These are phyloP conservation scores for Fusarium nodosum DNA, from an alignment of 2,329 filamentous ascomycete genomes.

Conservation along the genomic window DNA sequence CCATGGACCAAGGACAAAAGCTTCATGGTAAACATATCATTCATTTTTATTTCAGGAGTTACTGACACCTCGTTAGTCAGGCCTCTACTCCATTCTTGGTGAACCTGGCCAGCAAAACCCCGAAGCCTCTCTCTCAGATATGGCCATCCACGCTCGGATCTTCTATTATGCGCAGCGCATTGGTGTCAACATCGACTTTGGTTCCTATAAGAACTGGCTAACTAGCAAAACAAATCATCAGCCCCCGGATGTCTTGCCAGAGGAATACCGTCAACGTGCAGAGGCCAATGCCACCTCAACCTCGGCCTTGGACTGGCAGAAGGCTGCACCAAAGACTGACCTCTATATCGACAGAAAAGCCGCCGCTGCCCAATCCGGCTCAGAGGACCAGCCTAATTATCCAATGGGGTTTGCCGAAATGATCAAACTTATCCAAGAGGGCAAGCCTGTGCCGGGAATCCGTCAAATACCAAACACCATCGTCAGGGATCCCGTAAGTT, in stretches of 20 bases:
- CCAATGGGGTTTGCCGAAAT: conserved; percentile 88
- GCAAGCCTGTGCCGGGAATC: conserved; percentile 88
- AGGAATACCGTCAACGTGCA: conserved; percentile 48
- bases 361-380: conserved; percentile 36
- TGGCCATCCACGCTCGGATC: conserved; percentile 74
- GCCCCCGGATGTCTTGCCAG: conserved; percentile 55
- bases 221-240: conserved; percentile 52
- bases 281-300: conserved; percentile 25
- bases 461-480: conserved; percentile 87
- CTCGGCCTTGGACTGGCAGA: conserved; percentile 61
- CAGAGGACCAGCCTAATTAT: conserved; percentile 73
- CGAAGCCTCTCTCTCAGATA: conserved; percentile 67
- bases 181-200: conserved; percentile 71
- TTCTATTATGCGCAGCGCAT: conserved; percentile 73
- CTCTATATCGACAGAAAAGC: conserved; percentile 60
- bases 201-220: conserved; percentile 76
- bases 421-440: conserved; percentile 84
- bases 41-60: not conserved
- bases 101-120: conserved; percentile 58
- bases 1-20: conserved; percentile 76
- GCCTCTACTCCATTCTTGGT: conserved; percentile 74
- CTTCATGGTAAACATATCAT: conserved; percentile 68
- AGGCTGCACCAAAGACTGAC: conserved; percentile 63
- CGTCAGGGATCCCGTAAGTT: conserved; percentile 75
- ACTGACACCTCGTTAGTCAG: conserved; percentile 59